These are phyloP conservation scores for Mycena indigotica DNA, from an alignment of 768 basidiomycete species.

Conservation along the genomic window DNA sequence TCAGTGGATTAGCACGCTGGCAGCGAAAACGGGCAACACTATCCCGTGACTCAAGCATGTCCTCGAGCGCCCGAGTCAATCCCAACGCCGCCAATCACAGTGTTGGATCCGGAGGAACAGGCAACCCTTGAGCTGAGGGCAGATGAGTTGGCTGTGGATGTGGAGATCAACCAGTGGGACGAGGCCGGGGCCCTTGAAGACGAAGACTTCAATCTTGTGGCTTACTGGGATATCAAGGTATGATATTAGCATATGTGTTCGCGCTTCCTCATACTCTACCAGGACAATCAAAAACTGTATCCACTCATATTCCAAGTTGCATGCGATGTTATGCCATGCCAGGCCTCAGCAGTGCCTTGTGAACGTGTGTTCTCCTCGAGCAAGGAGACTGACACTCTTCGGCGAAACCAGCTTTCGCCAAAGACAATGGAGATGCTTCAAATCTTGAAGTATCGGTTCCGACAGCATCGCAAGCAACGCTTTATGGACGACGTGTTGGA, in stretches of 20 bases:
- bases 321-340: slow-evolving; percentile 22
- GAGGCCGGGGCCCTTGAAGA: slow-evolving; percentile 1
- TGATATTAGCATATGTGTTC: not conserved
- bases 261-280: not conserved
- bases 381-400: slow-evolving; percentile 13
- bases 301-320: slow-evolving; percentile 14
- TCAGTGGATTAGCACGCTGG: not conserved
- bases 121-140: not conserved
- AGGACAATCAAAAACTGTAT: not conserved
- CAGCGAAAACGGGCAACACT: not conserved
- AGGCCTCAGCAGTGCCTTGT: slow-evolving; percentile 27
- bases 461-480: slow-evolving; percentile 11
- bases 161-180: slow-evolving; percentile 4
- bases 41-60: not conserved
- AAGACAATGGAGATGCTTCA: slow-evolving; percentile 23
- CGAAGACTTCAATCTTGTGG: slow-evolving; percentile 6
- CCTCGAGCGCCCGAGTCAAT: not conserved
- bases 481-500: slow-evolving; percentile 12
- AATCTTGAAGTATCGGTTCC: slow-evolving; percentile 24
- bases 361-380: slow-evolving; percentile 26
- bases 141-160: slow-evolving; percentile 1
- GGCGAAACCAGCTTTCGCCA: slow-evolving; percentile 1
- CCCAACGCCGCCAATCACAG: not conserved
- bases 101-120: not conserved
- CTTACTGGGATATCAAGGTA: slow-evolving; percentile 10